phyloP scores from a whole-genome alignment of 352 stramenopile genomes.

The Pythium brachiatum region DNA sequence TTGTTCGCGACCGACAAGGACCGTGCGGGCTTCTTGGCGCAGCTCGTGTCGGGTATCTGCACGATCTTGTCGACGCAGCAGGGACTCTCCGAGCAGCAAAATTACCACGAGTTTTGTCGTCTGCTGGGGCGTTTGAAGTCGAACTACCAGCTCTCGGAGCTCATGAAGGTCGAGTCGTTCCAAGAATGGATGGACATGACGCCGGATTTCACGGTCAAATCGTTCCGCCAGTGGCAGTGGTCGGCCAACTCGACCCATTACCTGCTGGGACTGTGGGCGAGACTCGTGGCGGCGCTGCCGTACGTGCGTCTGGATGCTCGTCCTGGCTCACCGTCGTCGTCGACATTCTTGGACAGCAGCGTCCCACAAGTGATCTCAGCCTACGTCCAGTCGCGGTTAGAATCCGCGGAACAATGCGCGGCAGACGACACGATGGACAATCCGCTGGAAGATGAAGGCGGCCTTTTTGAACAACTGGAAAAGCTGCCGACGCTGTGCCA shows the following conservation, averaged over 20 bases:
- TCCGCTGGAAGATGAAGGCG: slow-evolving; percentile 95
- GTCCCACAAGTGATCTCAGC: slow-evolving; percentile 91
- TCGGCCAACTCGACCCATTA: slow-evolving; percentile 96
- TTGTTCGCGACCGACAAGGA: slow-evolving; percentile 97
- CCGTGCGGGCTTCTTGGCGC: slow-evolving; percentile 90
- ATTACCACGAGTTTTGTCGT: slow-evolving; percentile 99
- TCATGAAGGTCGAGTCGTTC: slow-evolving; percentile 96
- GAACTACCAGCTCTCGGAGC: slow-evolving; percentile 97
- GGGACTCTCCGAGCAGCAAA: slow-evolving; percentile 97
- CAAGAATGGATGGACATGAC: slow-evolving; percentile 97
- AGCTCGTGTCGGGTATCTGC: slow-evolving; percentile 93
- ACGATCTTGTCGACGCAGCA: slow-evolving; percentile 93
- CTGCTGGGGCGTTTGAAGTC: slow-evolving; percentile 96
- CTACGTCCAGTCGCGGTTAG: slow-evolving; percentile 96
- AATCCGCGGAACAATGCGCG: slow-evolving; percentile 92
- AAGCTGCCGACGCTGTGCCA: slow-evolving; percentile 95
- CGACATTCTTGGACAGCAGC: slow-evolving; percentile 70
- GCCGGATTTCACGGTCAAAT: slow-evolving; percentile 96
- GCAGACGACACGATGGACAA: slow-evolving; percentile 94
- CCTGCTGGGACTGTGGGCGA: slow-evolving; percentile 94
- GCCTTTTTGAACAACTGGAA: slow-evolving; percentile 96
- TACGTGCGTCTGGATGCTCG: slow-evolving; percentile 89
- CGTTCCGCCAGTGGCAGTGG: slow-evolving; percentile 96
- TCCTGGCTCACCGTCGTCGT: slow-evolving; percentile 46
- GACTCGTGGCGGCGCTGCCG: slow-evolving; percentile 94